Conservation (phyloP, 148 eudicot genomes). For the Silene uniflora region DNA sequence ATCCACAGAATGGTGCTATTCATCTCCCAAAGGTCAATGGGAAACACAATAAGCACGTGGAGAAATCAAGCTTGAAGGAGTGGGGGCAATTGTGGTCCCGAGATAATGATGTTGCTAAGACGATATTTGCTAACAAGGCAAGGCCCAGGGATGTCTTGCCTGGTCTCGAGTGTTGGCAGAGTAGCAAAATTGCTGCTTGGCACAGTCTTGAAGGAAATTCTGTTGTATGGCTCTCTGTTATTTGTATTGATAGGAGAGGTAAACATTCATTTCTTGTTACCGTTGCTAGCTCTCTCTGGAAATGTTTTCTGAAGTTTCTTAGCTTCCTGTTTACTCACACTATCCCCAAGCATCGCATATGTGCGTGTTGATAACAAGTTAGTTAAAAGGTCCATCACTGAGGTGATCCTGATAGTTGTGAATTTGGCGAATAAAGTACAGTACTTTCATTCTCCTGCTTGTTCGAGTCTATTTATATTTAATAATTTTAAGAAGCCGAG, state of each 20-base stretch:
- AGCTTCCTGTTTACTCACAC: not conserved
- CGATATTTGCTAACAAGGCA: slow-evolving; percentile 58
- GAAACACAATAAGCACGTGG: slow-evolving; percentile 60
- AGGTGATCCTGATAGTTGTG: not conserved
- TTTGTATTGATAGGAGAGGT: slow-evolving; percentile 81
- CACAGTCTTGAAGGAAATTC: slow-evolving; percentile 79
- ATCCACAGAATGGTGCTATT: slow-evolving; percentile 37
- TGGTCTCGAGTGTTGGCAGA: slow-evolving; percentile 78
- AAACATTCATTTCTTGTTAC: slow-evolving; percentile 11
- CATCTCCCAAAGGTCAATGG: slow-evolving; percentile 73
- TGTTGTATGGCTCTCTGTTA: slow-evolving; percentile 76
- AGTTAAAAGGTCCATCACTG: not conserved
- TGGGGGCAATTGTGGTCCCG: slow-evolving; percentile 48
- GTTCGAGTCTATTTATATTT: not conserved
- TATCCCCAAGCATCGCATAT: not conserved
- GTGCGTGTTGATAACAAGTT: not conserved
- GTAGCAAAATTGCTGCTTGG: slow-evolving; percentile 82
- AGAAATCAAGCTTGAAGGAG: slow-evolving; percentile 48
- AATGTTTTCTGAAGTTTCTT: not conserved
- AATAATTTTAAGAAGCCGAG: not conserved
- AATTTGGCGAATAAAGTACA: not conserved
- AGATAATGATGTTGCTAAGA: slow-evolving; percentile 68
- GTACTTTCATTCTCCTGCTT: not conserved
- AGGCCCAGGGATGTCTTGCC: slow-evolving; percentile 71
- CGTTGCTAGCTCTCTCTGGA: not conserved